phyloP scores from a whole-genome alignment of 148 eudicot genomes.

The Selenicereus undatus region DNA sequence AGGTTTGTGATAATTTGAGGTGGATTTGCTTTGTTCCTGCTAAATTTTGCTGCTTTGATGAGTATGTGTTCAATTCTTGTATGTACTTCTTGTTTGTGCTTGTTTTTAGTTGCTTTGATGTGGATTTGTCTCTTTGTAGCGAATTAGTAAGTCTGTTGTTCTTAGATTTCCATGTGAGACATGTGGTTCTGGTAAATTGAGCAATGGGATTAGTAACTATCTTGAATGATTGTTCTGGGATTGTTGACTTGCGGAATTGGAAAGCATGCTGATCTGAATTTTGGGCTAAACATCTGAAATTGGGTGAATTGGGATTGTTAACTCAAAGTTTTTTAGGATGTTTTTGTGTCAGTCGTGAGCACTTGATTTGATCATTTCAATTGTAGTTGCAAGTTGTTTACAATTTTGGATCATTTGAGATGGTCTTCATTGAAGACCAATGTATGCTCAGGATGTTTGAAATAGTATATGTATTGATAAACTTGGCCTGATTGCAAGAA shows the following conservation, averaged over 20 bases:
- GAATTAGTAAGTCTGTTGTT: neutral
- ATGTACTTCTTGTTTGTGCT: neutral
- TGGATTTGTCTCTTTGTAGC: slow-evolving; percentile 11
- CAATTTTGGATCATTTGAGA: neutral
- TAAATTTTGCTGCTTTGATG: neutral
- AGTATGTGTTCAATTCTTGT: neutral
- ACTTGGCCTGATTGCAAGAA: neutral
- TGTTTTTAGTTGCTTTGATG: neutral
- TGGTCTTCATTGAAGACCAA: neutral
- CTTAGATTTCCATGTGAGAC: neutral
- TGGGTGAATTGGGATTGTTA: neutral
- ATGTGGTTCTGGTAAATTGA: neutral
- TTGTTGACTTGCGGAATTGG: neutral
- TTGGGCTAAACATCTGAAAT: neutral
- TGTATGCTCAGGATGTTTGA: neutral
- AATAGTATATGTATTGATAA: neutral
- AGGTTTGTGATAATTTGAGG: slow-evolving; percentile 11
- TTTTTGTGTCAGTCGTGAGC: too few relatives aligned
- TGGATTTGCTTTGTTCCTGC: slow-evolving; percentile 2
- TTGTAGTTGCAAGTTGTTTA: neutral
- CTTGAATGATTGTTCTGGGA: neutral
- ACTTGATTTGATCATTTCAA: neutral
- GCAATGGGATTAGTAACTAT: neutral
- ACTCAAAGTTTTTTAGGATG: neutral
- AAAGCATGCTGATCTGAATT: neutral